Evolutionary conservation across 768 basidiomycete genomes (phyloP).

Genomic region (Tubosaeta sp.): DNA sequence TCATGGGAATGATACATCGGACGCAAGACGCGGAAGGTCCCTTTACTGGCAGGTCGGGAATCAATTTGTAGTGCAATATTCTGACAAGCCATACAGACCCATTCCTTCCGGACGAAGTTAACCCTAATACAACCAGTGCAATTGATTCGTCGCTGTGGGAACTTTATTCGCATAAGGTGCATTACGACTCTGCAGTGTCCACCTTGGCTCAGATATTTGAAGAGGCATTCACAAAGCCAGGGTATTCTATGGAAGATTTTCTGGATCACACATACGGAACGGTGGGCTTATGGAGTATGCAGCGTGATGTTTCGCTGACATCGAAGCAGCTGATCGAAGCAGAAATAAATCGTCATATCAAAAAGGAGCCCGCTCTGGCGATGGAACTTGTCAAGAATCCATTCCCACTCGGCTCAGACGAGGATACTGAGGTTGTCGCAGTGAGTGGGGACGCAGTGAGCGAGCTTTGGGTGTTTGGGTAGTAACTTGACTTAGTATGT

Average conservation of each 20-base stretch:
- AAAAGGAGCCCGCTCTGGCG: slow-evolving; percentile 65
- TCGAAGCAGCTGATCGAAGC: slow-evolving; percentile 74
- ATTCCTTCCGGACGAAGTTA: slow-evolving; percentile 59
- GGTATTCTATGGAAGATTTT: slow-evolving; percentile 91
- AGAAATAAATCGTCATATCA: slow-evolving; percentile 74
- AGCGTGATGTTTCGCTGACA: not conserved
- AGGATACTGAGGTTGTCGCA: slow-evolving; percentile 3
- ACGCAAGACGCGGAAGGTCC: slow-evolving; percentile 33
- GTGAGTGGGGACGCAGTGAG: slow-evolving; percentile 34
- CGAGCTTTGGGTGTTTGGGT: slow-evolving; percentile 48
- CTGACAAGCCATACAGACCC: slow-evolving; percentile 47
- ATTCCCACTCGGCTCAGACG: slow-evolving; percentile 28
- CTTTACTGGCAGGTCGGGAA: slow-evolving; percentile 31
- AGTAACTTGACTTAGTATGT: slow-evolving; percentile 13
- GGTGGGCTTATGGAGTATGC: slow-evolving; percentile 38
- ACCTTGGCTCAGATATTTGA: slow-evolving; percentile 81
- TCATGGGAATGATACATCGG: slow-evolving; percentile 93
- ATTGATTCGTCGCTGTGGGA: slow-evolving; percentile 93
- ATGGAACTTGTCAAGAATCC: slow-evolving; percentile 36
- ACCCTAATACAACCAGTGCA: slow-evolving; percentile 76
- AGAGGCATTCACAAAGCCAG: slow-evolving; percentile 92
- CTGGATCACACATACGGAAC: slow-evolving; percentile 89
- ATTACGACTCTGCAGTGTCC: slow-evolving; percentile 88
- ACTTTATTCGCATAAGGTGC: slow-evolving; percentile 67
- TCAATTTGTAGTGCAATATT: not conserved